phyloP scores from a whole-genome alignment of 148 eudicot species.

The Rhododendron griersonianum region DNA sequence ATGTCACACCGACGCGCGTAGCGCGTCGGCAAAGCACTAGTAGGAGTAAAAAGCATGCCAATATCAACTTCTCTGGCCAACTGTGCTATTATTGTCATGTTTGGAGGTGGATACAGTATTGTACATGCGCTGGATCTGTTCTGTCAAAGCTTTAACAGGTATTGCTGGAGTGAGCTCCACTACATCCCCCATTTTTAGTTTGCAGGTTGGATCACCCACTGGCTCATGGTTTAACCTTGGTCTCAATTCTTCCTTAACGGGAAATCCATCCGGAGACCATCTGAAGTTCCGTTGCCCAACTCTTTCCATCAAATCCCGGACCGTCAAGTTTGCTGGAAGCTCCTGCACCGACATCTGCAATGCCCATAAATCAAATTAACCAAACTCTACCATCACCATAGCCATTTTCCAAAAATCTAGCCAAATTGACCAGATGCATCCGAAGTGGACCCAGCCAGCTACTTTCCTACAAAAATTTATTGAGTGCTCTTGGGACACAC shows the following conservation, averaged over 20 bases:
- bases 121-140: conserved; percentile 93
- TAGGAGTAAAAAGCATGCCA: background rate
- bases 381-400: background rate
- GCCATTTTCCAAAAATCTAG: background rate
- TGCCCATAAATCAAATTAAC: background rate
- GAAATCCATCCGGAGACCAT: conserved; percentile 61
- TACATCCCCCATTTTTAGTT: conserved; percentile 90
- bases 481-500: background rate
- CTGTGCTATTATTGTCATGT: conserved; percentile 19
- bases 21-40: no score
- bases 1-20: no score
- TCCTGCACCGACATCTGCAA: conserved; percentile 92
- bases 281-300: conserved; percentile 58
- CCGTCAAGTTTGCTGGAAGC: conserved; percentile 63
- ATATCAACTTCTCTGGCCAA: conserved; percentile 51
- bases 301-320: conserved; percentile 60
- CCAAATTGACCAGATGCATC: background rate
- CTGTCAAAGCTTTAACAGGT: conserved; percentile 66
- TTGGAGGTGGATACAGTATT: conserved; percentile 23
- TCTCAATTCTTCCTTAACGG: background rate
- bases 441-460: background rate
- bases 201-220: conserved; percentile 57
- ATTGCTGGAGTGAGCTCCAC: conserved; percentile 77
- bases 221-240: conserved; percentile 48
- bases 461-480: background rate